Percentiles rank a stretch among this genome's conserved stretches.
Evolutionary conservation across 2,329 filamentous ascomycete species (phyloP).

Genomic region (Aspergillus sp.): DNA sequence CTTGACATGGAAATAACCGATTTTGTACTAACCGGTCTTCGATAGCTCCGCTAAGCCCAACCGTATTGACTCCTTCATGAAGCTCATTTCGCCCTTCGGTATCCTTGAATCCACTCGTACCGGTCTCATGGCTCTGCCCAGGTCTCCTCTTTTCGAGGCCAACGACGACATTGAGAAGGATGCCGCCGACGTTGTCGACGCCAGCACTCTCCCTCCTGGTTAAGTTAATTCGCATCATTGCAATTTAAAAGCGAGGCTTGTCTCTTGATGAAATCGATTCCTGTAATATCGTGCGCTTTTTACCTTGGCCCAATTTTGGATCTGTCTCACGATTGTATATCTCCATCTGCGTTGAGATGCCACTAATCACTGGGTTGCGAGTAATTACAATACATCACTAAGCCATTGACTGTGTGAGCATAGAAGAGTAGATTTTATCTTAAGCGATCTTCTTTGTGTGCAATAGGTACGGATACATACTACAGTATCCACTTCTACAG

Average conservation of each 20-base stretch:
- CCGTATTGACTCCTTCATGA: constrained; percentile 96
- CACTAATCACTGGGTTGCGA: not conserved
- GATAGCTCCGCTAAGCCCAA: constrained; percentile 82
- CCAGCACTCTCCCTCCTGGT: constrained; percentile 88
- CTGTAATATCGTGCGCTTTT: not conserved
- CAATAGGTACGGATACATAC: too few species aligned
- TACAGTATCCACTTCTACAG: too few species aligned
- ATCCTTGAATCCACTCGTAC: constrained; percentile 95
- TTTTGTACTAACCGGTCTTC: not conserved
- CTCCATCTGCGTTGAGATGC: not conserved
- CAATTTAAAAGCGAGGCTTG: constrained; percentile 23
- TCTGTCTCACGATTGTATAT: not conserved
- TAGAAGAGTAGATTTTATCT: too few species aligned
- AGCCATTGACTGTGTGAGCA: not conserved
- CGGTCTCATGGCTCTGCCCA: constrained; percentile 93
- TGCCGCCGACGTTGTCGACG: constrained; percentile 91
- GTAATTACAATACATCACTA: not conserved
- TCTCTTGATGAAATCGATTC: constrained; percentile 2
- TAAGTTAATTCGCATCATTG: constrained; percentile 46
- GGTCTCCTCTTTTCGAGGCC: constrained; percentile 78
- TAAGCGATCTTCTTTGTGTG: too few species aligned
- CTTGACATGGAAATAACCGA: too few species aligned
- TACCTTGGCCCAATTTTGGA: not conserved
- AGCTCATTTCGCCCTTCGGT: constrained; percentile 89
- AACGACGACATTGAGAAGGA: constrained; percentile 78